phyloP scores from a whole-genome alignment of 2,329 filamentous ascomycete genomes.

The Pestalotiopsis fici region DNA sequence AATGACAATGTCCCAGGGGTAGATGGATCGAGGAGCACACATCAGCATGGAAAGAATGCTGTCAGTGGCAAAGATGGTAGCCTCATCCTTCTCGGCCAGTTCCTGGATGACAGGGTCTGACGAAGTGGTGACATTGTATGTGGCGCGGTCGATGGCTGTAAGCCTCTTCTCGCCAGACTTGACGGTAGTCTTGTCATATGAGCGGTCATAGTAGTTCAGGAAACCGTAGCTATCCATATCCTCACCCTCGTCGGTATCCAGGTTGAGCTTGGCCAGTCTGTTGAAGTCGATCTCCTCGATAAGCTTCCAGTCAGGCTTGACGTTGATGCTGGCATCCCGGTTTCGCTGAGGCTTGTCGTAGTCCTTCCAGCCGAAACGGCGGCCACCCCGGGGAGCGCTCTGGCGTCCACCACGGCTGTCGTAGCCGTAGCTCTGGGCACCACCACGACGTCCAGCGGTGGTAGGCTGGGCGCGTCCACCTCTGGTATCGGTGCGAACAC shows the following conservation, averaged over 20 bases:
- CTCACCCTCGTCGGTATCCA: conserved; percentile 92
- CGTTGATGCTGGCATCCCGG: conserved; percentile 92
- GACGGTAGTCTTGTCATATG: conserved; percentile 90
- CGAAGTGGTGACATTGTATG: conserved; percentile 97
- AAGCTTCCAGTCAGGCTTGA: conserved; percentile 93
- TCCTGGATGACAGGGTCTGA: conserved; percentile 97
- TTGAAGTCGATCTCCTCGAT: conserved; percentile 99
- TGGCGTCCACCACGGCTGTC: conserved; percentile 70
- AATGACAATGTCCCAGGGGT: conserved; percentile 98
- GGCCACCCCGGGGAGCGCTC: conserved; percentile 70
- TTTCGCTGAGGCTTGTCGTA: conserved; percentile 97
- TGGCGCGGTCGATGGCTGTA: conserved; percentile 85
- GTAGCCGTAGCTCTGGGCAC: conserved; percentile 67
- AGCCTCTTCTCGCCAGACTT: conserved; percentile 88
- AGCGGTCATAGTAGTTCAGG: conserved; percentile 97
- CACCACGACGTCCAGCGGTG: conserved; percentile 67
- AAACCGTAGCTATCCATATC: conserved; percentile 95
- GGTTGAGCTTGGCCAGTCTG: conserved; percentile 90
- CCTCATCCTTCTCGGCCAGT: conserved; percentile 92
- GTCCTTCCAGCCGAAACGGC: conserved; percentile 97
- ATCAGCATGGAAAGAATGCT: conserved; percentile 99
- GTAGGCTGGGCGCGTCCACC: conserved; percentile 66
- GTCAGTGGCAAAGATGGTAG: conserved; percentile 94
- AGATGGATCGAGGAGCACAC: conserved; percentile 95
- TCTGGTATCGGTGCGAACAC: conserved; percentile 65